A percentile compares a stretch with the other conserved stretches of the same genome.
phyloP scores from a whole-genome alignment of 164 flowering plant genomes.

The Akebia trifoliata region DNA sequence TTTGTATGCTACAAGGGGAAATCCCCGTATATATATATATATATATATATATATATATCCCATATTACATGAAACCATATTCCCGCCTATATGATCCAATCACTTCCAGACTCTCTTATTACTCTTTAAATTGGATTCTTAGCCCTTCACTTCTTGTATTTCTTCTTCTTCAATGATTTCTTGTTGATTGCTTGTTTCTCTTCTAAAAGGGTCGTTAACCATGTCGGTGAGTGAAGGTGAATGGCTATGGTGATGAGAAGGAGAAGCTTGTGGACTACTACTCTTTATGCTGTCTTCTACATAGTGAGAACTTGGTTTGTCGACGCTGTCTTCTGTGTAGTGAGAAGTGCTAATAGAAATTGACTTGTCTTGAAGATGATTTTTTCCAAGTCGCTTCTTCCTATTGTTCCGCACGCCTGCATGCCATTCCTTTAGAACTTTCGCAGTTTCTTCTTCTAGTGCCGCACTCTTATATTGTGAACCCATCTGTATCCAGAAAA shows the following conservation, averaged over 20 bases:
- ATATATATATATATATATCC: no score
- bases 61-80: no score
- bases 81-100: no score
- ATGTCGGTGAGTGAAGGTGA: neutral
- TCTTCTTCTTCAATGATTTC: neutral
- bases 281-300: neutral
- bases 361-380: neutral
- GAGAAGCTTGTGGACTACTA: neutral
- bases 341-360: neutral
- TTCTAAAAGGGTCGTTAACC: neutral
- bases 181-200: neutral
- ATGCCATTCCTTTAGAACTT: conserved; percentile 44
- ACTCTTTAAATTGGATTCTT: no score
- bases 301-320: neutral
- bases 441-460: conserved; percentile 37
- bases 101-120: no score
- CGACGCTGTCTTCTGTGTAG: neutral
- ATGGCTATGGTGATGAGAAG: neutral
- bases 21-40: no score
- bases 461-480: conserved; percentile 41
- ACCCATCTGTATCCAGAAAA: conserved; percentile 53
- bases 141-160: neutral
- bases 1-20: no score
- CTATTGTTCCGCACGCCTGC: conserved; percentile 31
- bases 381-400: conserved; percentile 14